A percentile compares a stretch with the other conserved stretches of the same genome.
Conservation (phyloP, 768 basidiomycete species). For the Crepidotus variabilis region DNA sequence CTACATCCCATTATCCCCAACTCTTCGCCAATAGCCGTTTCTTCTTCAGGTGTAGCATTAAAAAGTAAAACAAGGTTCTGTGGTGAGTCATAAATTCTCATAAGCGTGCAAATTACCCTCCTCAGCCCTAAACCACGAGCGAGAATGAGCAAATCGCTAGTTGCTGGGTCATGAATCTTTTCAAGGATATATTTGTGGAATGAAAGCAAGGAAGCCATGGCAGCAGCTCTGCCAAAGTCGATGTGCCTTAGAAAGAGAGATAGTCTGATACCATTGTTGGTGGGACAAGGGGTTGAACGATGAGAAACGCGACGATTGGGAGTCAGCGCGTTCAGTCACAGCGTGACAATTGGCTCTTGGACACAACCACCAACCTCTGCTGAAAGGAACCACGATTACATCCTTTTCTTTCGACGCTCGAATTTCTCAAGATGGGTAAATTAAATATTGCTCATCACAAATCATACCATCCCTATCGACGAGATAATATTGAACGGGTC, state of each 20-base stretch:
- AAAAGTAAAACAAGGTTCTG: slow-evolving; percentile 82
- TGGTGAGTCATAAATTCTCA: slow-evolving; percentile 90
- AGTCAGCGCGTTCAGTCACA: no score
- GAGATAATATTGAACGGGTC: slow-evolving; percentile 82
- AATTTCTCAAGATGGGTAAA: slow-evolving; percentile 58
- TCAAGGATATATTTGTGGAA: slow-evolving; percentile 69
- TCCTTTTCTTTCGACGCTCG: background rate
- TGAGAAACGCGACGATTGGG: no score
- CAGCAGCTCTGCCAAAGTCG: background rate
- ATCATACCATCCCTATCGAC: slow-evolving; percentile 82
- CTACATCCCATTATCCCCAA: slow-evolving; percentile 89
- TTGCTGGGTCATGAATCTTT: slow-evolving; percentile 69
- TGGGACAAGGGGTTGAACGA: no score
- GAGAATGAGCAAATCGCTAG: slow-evolving; percentile 70
- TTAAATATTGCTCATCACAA: slow-evolving; percentile 91
- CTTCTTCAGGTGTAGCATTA: slow-evolving; percentile 83
- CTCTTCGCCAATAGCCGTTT: slow-evolving; percentile 88
- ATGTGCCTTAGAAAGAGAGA: background rate
- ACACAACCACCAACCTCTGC: no score
- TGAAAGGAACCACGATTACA: background rate
- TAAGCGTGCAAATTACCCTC: slow-evolving; percentile 75
- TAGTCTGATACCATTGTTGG: no score
- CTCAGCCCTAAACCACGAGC: slow-evolving; percentile 91
- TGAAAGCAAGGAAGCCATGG: slow-evolving; percentile 51
- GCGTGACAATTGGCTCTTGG: no score